Percentiles rank a stretch among this genome's conserved stretches.
phyloP scores from a whole-genome alignment of 164 flowering plant genomes.

The Echeveria elegans region DNA sequence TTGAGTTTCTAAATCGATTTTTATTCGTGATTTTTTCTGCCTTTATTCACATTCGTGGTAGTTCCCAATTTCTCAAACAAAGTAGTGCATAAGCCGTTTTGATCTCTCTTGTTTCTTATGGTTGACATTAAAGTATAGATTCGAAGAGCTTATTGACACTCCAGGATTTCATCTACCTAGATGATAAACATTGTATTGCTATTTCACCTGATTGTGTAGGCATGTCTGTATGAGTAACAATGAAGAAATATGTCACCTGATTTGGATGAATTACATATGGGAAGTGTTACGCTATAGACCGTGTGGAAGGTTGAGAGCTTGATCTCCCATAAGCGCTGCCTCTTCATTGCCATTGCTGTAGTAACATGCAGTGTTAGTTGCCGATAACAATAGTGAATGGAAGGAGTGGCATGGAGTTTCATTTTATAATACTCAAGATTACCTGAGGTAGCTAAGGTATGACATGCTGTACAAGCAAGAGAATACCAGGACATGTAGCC shows the following conservation, averaged over 20 bases:
- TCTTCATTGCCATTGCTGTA: slow-evolving; percentile 47
- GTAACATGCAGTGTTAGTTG: not conserved
- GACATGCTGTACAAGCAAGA: slow-evolving; percentile 94
- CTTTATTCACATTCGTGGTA: too few species aligned
- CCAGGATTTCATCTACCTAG: too few species aligned
- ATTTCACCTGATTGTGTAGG: too few species aligned
- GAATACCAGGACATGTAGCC: slow-evolving; percentile 84
- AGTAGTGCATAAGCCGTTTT: too few species aligned
- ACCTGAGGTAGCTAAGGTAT: slow-evolving; percentile 79
- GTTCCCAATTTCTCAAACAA: too few species aligned
- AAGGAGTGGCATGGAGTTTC: not conserved
- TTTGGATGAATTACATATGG: not conserved
- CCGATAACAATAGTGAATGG: not conserved
- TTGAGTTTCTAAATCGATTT: too few species aligned
- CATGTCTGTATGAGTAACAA: too few species aligned
- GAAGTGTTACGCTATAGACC: slow-evolving; percentile 13
- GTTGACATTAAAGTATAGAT: too few species aligned
- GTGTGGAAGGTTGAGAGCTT: slow-evolving; percentile 34
- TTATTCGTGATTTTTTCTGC: too few species aligned
- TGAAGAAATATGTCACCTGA: not conserved
- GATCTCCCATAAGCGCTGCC: slow-evolving; percentile 21
- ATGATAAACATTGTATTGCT: too few species aligned
- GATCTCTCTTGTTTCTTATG: too few species aligned
- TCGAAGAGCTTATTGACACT: too few species aligned
- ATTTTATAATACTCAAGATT: slow-evolving; percentile 3